These are phyloP conservation scores for Pyricularia sp. DNA, from an alignment of 2,329 filamentous ascomycete genomes.

Conservation along the genomic window DNA sequence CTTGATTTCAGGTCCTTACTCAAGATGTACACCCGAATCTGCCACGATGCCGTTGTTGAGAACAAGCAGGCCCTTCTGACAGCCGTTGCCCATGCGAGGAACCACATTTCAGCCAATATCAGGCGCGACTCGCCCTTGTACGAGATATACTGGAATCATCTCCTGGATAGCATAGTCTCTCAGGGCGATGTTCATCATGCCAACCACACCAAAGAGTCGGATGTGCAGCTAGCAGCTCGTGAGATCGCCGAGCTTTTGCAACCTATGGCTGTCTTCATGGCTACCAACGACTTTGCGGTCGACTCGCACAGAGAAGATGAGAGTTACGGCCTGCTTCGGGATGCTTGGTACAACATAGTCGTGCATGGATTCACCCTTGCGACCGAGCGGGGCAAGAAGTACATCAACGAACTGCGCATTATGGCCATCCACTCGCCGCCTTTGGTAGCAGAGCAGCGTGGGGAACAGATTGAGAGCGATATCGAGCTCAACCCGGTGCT, in stretches of 20 bases:
- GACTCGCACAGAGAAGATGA: conserved; percentile 52
- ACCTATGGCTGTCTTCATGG: conserved; percentile 79
- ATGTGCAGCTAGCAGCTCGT: conserved; percentile 71
- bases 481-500: conserved; percentile 94
- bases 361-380: conserved; percentile 80
- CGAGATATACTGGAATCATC: conserved; percentile 71
- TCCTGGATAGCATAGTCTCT: conserved; percentile 81
- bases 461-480: conserved; percentile 87
- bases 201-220: conserved; percentile 63
- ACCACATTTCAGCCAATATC: conserved; percentile 64
- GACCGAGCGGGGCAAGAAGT: conserved; percentile 63
- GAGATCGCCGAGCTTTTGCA: conserved; percentile 84
- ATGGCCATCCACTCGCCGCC: conserved; percentile 84
- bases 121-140: conserved; percentile 65
- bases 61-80: conserved; percentile 58
- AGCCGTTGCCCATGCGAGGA: conserved; percentile 73
- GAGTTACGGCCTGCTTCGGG: conserved; percentile 64
- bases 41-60: conserved; percentile 62
- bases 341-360: conserved; percentile 97
- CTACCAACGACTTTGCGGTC: conserved; percentile 48
- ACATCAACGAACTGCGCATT: conserved; percentile 67
- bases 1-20: conserved; percentile 80
- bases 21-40: conserved; percentile 70
- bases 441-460: conserved; percentile 77
- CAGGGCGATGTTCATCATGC: conserved; percentile 78